Base-by-base conservation (phyloP, 2,329 filamentous ascomycete genomes). In the Aspergillus brasiliensis region DNA sequence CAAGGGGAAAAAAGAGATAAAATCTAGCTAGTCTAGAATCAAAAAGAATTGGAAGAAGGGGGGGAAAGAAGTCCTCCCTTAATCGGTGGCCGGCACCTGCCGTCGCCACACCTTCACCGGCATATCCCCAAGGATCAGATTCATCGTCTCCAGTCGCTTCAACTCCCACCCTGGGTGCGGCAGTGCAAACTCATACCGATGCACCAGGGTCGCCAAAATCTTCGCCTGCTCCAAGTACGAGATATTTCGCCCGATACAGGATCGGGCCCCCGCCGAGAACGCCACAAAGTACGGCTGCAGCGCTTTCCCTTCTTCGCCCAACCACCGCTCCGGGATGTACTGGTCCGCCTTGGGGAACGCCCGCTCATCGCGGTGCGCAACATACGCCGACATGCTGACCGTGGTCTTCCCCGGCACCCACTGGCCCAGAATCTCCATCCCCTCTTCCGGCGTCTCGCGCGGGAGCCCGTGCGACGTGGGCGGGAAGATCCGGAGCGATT, bases 221-320 rank as follows among this genome's bases (percentile, higher is more conserved):
- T 80, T 91, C 8, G 76, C 77, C 65, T 83, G 80, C 66, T 83
- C 81, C 8, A 83, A 67, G 58, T 81, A 77, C 1, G 69, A 71
- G 38, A 80, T 78, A 55, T 79, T 79, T 40, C 77, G 68, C 8
- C 77, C 77, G 58, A 79, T 78, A 54, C 78, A 80, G 5, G 75
- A 76, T 5, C 77, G 62, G 5, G 77, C 73, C 7, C 78, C 77
- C 3, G 73, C 70, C 25, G 67, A 71, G 58, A 82, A 82, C 0
- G 78, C 69, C 23, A 79, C 65, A 55, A 80, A 77, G 17, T 73
- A 75, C 3, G 72, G 69, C 62, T 78, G 74, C 49, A 78, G 66
- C 34, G 72, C 69, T 61, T 77, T 79, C 2, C 71, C 75, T 46
- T 78, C 69, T 19, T 77, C 77, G 0, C 71, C 75, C 1, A 81